phyloP scores from a whole-genome alignment of 2,329 filamentous ascomycete species.

The Phialophora chinensis region DNA sequence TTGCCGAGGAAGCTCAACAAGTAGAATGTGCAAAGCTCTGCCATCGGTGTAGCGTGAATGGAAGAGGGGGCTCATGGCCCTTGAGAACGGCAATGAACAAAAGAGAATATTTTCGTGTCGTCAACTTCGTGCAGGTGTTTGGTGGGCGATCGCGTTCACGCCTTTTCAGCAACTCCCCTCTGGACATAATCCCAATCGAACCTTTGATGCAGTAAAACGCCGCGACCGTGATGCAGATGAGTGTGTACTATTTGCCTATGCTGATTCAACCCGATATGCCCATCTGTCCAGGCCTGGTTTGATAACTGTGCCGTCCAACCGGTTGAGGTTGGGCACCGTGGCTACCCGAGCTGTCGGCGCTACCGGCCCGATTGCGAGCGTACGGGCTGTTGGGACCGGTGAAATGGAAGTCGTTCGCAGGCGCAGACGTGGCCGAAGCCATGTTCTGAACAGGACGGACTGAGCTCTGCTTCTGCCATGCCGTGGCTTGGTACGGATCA shows the following conservation, averaged over 20 bases:
- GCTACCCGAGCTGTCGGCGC: slow-evolving; percentile 36
- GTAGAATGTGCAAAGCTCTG: slow-evolving; percentile 7
- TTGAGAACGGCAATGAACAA: slow-evolving; percentile 8
- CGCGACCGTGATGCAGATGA: slow-evolving; percentile 11
- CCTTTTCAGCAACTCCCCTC: background rate
- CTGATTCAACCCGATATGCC: slow-evolving; percentile 34
- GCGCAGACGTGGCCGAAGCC: slow-evolving; percentile 20
- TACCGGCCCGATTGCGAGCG: slow-evolving; percentile 36
- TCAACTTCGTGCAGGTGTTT: slow-evolving; percentile 21
- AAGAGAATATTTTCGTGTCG: slow-evolving; percentile 23
- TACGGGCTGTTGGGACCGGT: slow-evolving; percentile 38
- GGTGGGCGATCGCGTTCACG: background rate
- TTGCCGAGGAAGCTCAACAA: background rate
- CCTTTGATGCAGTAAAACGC: background rate
- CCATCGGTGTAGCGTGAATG: slow-evolving; percentile 2
- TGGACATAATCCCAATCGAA: slow-evolving; percentile 7
- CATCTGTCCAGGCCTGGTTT: slow-evolving; percentile 36
- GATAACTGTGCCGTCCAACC: slow-evolving; percentile 38
- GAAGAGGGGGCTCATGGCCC: background rate
- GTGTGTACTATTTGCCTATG: slow-evolving; percentile 5
- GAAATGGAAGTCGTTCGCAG: slow-evolving; percentile 34
- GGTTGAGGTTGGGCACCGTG: slow-evolving; percentile 28
- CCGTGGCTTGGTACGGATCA: slow-evolving; percentile 73
- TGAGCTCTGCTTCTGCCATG: slow-evolving; percentile 82
- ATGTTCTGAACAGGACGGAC: slow-evolving; percentile 71